Percentiles rank a stretch among this genome's conserved stretches.
Conservation (phyloP, 768 basidiomycete genomes). For the Boletus sp. region DNA sequence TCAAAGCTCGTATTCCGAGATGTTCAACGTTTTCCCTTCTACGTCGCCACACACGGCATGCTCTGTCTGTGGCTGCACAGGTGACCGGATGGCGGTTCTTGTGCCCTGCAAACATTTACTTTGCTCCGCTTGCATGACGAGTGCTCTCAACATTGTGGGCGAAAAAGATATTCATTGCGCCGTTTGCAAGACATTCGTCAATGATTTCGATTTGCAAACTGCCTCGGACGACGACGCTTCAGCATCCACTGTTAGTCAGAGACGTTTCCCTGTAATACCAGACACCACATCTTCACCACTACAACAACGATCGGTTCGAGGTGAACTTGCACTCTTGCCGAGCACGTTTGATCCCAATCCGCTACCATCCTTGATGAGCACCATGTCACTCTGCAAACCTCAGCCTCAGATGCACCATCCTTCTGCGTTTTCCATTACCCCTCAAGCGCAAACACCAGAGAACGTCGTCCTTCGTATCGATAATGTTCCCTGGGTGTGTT, state of each 20-base stretch:
- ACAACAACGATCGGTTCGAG: constrained; percentile 24
- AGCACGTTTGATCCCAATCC: constrained; percentile 26
- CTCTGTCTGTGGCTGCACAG: constrained; percentile 58
- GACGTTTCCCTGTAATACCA: constrained; percentile 8
- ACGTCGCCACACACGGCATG: constrained; percentile 39
- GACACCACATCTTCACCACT: constrained; percentile 22
- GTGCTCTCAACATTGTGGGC: constrained; percentile 84
- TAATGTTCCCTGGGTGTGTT: constrained; percentile 83
- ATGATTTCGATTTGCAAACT: constrained; percentile 59
- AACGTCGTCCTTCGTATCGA: constrained; percentile 76
- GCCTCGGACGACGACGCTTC: constrained; percentile 26
- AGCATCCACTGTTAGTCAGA: constrained; percentile 12
- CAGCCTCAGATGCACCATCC: constrained; percentile 23
- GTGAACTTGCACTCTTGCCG: constrained; percentile 28
- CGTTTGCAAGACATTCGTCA: constrained; percentile 69
- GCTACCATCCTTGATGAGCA: constrained; percentile 34
- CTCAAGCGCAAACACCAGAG: constrained; percentile 29
- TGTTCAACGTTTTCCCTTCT: constrained; percentile 16
- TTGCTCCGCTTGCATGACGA: constrained; percentile 80
- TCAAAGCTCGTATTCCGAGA: constrained; percentile 21
- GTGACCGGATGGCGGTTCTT: constrained; percentile 58
- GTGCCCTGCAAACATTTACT: constrained; percentile 74
- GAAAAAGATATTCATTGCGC: constrained; percentile 88
- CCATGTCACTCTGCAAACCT: constrained; percentile 28
- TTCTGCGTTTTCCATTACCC: constrained; percentile 9